Base-by-base conservation (phyloP, 2,329 filamentous ascomycete genomes). In the Xenoacremonium recifei region DNA sequence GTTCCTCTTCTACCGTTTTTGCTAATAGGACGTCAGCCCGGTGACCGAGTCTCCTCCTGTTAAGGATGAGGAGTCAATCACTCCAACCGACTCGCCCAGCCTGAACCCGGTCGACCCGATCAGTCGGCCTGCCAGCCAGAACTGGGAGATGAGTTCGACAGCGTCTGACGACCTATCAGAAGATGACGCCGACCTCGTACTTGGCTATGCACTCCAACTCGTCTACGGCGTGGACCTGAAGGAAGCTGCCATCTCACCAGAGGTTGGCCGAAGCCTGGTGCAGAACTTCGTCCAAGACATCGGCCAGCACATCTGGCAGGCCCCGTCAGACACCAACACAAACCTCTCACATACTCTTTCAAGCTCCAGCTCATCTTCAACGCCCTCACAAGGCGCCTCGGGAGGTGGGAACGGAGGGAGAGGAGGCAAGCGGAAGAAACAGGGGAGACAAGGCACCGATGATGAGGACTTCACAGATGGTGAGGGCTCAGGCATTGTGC, bases 221-320 rank as follows among this genome's bases (percentile, higher is more conserved):
- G 59, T 64, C 5, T 69, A 68, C 38, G 67, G 67, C 3, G 50
- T 69, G 1, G 65, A 69, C 16, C 48, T 66, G 10, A 54, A 59
- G 4, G 65, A 68, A 13, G 45, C 58, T 0, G 53, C 56, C n/a
- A 58, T 60, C 3, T 42, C 62, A 0, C 50, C 50, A 1, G 45
- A 53, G 1, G 54, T 55, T n/a, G 45, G 64, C 4, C 63, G 62
- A 6, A 53, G 47, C 0, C 48, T 68, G 1, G 63, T 63, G 1
- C 51, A 51, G 11, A 63, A 57, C 12, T 67, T 68, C 16, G 50
- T 65, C 6, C 57, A 59, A 5, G 59, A 66, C 20, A 54, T 68
- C 5, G 54, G 58, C 2, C 59, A 60, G 37, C 56, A 61, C 21
- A 59, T 67, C 6, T 65, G 58, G 62, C 54, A 62, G 19, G 43